phyloP scores from a whole-genome alignment of 2,329 filamentous ascomycete species.

The Neopestalotiopsis clavispora region DNA sequence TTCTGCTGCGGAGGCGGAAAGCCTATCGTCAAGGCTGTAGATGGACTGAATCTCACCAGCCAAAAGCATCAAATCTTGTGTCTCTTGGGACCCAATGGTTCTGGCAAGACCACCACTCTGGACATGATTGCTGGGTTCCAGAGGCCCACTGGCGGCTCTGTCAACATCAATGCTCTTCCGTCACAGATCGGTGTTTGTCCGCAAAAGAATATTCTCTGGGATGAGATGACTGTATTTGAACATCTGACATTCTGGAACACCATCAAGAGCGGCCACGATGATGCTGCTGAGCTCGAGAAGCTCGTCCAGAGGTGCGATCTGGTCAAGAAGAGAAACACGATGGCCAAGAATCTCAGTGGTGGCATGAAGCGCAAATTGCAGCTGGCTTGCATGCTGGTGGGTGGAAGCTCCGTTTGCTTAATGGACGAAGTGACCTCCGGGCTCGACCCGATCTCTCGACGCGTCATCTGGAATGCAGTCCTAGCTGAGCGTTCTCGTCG shows the following conservation, averaged over 20 bases:
- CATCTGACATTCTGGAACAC: conserved; percentile 73
- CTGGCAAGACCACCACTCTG: conserved; percentile 73
- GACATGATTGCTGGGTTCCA: conserved; percentile 71
- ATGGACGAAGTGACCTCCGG: conserved; percentile 78
- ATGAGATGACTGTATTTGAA: conserved; percentile 72
- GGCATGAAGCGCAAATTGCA: conserved; percentile 80
- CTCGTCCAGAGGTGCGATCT: conserved; percentile 70
- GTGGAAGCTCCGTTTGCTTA: conserved; percentile 73
- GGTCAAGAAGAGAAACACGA: conserved; percentile 63
- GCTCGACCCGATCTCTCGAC: conserved; percentile 71
- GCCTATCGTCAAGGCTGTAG: conserved; percentile 54
- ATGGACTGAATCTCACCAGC: conserved; percentile 63
- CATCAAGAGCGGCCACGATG: conserved; percentile 61
- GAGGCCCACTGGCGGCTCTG: conserved; percentile 62
- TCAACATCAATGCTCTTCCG: conserved; percentile 58
- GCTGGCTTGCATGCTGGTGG: conserved; percentile 79
- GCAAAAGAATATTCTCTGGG: conserved; percentile 79
- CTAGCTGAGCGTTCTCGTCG: conserved; percentile 30
- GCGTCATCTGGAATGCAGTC: conserved; percentile 35
- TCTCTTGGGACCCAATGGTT: conserved; percentile 72
- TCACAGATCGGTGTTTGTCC: conserved; percentile 67
- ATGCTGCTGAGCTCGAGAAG: conserved; percentile 50
- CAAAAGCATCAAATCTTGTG: conserved; percentile 67
- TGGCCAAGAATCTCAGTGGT: conserved; percentile 70
- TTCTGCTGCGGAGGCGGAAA: conserved; percentile 30